phyloP scores from a whole-genome alignment of 768 basidiomycete genomes.

The Chalciporus piperatus region DNA sequence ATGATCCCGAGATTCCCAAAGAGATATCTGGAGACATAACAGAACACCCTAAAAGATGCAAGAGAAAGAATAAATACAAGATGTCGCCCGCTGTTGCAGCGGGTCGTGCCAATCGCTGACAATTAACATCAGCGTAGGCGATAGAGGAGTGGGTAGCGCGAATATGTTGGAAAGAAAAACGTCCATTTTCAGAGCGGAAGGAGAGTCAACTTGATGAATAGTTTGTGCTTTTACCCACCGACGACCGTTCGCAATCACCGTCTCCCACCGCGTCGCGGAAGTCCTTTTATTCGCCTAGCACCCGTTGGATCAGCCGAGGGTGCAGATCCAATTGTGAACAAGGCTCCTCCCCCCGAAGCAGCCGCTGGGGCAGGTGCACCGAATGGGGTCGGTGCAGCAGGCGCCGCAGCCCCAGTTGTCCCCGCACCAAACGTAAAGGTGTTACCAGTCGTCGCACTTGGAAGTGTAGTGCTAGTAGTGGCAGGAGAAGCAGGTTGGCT shows the following conservation, averaged over 20 bases:
- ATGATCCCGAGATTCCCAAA: constrained; percentile 15
- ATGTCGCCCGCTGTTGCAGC: constrained; percentile 7
- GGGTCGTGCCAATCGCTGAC: constrained; percentile 11
- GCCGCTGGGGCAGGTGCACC: constrained; percentile 36
- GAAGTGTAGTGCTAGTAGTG: constrained; percentile 34
- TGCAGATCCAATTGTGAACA: constrained; percentile 64
- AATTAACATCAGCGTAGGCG: constrained; percentile 24
- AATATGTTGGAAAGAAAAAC: constrained; percentile 1
- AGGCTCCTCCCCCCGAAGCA: constrained; percentile 26
- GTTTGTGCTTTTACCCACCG: constrained; percentile 10
- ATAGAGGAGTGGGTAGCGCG: constrained; percentile 18
- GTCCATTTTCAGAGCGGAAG: constrained; percentile 13
- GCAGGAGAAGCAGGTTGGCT: constrained; percentile 62
- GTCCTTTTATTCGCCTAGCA: constrained; percentile 49
- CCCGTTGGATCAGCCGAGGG: constrained; percentile 39
- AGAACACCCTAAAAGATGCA: constrained; percentile 8
- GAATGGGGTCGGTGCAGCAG: constrained; percentile 45
- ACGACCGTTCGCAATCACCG: constrained; percentile 17
- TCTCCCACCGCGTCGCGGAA: constrained; percentile 44
- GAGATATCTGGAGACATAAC: constrained; percentile 9
- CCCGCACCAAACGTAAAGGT: constrained; percentile 39
- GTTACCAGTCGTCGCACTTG: constrained; percentile 25
- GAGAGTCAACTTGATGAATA: constrained; percentile 3
- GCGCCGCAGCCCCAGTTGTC: constrained; percentile 32
- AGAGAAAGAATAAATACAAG: constrained; percentile 9